phyloP scores from a whole-genome alignment of 345 rosid genomes.

The Euphorbia tirucalli region DNA sequence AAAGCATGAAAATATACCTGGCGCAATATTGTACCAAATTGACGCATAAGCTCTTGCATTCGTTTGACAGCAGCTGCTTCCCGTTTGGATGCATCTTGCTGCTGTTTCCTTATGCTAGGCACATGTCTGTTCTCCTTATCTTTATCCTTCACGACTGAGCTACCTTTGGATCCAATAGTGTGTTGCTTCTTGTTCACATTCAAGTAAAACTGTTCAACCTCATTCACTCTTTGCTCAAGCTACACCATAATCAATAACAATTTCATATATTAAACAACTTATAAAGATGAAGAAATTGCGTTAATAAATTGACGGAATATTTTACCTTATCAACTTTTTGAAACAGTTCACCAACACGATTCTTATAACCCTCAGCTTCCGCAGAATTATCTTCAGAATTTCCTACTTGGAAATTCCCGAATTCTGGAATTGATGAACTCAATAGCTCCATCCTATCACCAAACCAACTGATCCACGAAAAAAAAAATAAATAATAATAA shows the following conservation, averaged over 20 bases:
- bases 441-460: conserved; percentile 9
- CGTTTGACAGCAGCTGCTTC: conserved; percentile 90
- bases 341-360: conserved; percentile 26
- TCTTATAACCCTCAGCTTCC: conserved; percentile 24
- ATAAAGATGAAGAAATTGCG: neutral
- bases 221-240: conserved; percentile 79
- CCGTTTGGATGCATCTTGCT: conserved; percentile 66
- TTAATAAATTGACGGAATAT: neutral
- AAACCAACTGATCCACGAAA: neutral
- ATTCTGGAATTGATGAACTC: conserved; percentile 1
- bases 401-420: neutral
- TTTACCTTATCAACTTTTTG: conserved; percentile 25
- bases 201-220: conserved; percentile 63
- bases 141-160: conserved; percentile 57
- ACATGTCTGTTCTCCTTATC: conserved; percentile 50
- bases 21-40: conserved; percentile 69
- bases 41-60: conserved; percentile 98
- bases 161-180: conserved; percentile 39
- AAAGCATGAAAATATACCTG: too few relatives aligned
- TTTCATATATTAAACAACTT: too few relatives aligned
- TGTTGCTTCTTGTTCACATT: conserved; percentile 43
- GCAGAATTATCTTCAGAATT: neutral
- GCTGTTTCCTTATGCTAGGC: conserved; percentile 64
- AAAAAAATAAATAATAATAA: too few relatives aligned
- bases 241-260: conserved; percentile 13